A percentile compares a stretch with the other conserved stretches of the same genome.
phyloP scores from a whole-genome alignment of 371 early-diverging fungal genomes.

The Nosema muscidifuracis region DNA sequence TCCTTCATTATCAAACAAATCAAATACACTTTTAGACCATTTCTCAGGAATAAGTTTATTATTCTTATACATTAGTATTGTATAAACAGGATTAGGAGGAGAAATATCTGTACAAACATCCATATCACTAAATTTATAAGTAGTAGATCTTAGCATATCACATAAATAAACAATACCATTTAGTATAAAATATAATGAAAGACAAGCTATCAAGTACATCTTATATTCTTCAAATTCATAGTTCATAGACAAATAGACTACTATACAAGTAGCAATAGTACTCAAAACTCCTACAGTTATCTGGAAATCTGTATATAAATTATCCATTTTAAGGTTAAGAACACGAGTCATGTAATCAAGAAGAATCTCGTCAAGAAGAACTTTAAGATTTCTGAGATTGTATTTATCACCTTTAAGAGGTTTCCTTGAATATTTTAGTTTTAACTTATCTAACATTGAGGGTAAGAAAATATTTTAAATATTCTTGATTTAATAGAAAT shows the following conservation, averaged over 20 bases:
- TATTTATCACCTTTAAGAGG: slow-evolving; percentile 50
- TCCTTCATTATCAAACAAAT: slow-evolving; percentile 49
- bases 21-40: slow-evolving; percentile 44
- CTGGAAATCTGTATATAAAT: slow-evolving; percentile 33
- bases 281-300: slow-evolving; percentile 43
- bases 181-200: slow-evolving; percentile 39
- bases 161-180: slow-evolving; percentile 19
- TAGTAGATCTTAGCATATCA: slow-evolving; percentile 1
- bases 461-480: slow-evolving; percentile 12
- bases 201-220: background rate
- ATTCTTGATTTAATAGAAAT: too few species aligned
- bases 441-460: slow-evolving; percentile 38
- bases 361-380: slow-evolving; percentile 48
- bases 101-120: slow-evolving; percentile 7
- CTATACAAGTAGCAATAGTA: slow-evolving; percentile 7
- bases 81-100: slow-evolving; percentile 28
- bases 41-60: slow-evolving; percentile 31
- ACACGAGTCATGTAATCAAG: slow-evolving; percentile 29
- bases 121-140: background rate
- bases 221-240: slow-evolving; percentile 47
- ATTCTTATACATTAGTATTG: slow-evolving; percentile 27
- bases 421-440: slow-evolving; percentile 35
- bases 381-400: slow-evolving; percentile 43
- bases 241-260: slow-evolving; percentile 30
- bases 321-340: slow-evolving; percentile 16